These are phyloP conservation scores for Barnettozyma sucrosica DNA, from an alignment of 805 yeast species.

Conservation along the genomic window DNA sequence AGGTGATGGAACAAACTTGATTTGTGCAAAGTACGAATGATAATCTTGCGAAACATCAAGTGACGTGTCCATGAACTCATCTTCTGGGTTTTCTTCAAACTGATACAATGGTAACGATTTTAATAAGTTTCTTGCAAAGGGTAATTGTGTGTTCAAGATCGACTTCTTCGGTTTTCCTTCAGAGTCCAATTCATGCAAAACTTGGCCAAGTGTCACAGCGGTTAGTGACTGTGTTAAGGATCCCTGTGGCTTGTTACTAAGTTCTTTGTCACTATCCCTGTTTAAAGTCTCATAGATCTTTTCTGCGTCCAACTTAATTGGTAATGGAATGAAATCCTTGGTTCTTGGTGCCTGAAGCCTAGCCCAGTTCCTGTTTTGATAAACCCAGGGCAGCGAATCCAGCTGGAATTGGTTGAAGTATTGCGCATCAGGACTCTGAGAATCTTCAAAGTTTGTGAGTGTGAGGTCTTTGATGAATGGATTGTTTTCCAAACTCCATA, in stretches of 20 bases:
- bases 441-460: conserved; percentile 5
- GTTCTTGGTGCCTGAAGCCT: conserved; percentile 19
- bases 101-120: conserved; percentile 16
- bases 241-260: background rate
- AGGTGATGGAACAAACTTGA: conserved; percentile 43
- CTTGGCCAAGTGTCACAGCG: conserved; percentile 23
- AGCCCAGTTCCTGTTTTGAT: conserved; percentile 19
- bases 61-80: conserved; percentile 3
- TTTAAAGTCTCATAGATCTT: conserved; percentile 13
- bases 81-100: conserved; percentile 1
- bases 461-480: conserved; percentile 15
- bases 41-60: conserved; percentile 20
- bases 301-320: conserved; percentile 7
- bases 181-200: conserved; percentile 12
- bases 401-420: conserved; percentile 11
- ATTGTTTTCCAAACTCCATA: conserved; percentile 24
- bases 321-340: background rate
- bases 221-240: conserved; percentile 12
- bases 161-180: conserved; percentile 4
- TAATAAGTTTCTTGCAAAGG: conserved; percentile 15
- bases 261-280: background rate
- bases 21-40: conserved; percentile 35
- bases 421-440: conserved; percentile 5
- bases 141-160: conserved; percentile 19
- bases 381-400: conserved; percentile 23